Conservation (phyloP, 352 stramenopile genomes). For the Peronospora belbahrii region DNA sequence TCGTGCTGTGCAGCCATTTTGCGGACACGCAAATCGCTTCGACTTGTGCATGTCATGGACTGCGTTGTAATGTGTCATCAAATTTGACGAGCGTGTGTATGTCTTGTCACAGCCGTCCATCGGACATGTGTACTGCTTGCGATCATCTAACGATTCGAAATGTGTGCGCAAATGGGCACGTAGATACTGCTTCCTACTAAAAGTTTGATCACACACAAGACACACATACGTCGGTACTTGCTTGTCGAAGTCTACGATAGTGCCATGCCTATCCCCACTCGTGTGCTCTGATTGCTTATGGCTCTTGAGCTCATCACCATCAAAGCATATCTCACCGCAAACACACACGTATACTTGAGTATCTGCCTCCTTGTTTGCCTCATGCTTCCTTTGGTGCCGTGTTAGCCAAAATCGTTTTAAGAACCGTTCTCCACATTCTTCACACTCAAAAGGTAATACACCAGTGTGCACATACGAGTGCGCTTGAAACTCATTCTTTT, state of each 20-base stretch:
- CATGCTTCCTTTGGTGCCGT: slow-evolving; percentile 41
- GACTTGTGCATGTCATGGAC: slow-evolving; percentile 54
- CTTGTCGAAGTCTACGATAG: neutral
- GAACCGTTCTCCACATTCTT: slow-evolving; percentile 49
- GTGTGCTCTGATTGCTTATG: slow-evolving; percentile 35
- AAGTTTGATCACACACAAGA: slow-evolving; percentile 41
- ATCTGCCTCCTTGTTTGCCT: slow-evolving; percentile 17
- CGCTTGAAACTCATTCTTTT: slow-evolving; percentile 69
- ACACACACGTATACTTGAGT: slow-evolving; percentile 46
- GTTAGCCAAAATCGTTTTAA: slow-evolving; percentile 53
- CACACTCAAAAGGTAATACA: slow-evolving; percentile 61
- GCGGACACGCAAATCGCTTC: slow-evolving; percentile 54
- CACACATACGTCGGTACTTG: slow-evolving; percentile 25
- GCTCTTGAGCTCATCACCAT: slow-evolving; percentile 29
- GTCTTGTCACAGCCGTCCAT: slow-evolving; percentile 46
- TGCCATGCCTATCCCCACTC: neutral
- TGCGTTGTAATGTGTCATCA: slow-evolving; percentile 72
- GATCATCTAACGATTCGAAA: slow-evolving; percentile 52
- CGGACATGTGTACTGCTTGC: slow-evolving; percentile 55
- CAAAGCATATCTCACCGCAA: slow-evolving; percentile 54
- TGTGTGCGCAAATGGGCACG: slow-evolving; percentile 54
- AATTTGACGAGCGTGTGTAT: slow-evolving; percentile 66
- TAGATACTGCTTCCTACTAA: slow-evolving; percentile 47
- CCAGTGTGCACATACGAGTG: slow-evolving; percentile 75
- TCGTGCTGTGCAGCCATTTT: slow-evolving; percentile 41